Conservation (phyloP, 345 rosid species). For the Eucalyptus guilfoylei region DNA sequence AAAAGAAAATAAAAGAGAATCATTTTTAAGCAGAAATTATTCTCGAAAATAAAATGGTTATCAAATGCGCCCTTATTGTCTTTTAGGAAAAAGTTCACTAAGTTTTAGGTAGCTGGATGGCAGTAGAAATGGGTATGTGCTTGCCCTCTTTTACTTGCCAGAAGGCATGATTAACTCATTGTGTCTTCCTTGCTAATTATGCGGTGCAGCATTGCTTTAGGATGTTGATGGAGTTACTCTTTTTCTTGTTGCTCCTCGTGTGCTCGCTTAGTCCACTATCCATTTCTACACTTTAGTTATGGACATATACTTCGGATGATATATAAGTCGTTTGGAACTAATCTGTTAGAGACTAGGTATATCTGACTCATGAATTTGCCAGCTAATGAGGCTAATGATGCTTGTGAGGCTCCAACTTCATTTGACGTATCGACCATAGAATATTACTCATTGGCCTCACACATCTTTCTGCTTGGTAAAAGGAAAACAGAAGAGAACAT, state of each 20-base stretch:
- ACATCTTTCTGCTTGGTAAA: not conserved
- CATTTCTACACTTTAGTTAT: not conserved
- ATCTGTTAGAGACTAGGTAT: not conserved
- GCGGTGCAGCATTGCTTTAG: not conserved
- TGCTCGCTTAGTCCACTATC: not conserved
- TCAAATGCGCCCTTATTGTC: not conserved
- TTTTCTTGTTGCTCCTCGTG: not conserved
- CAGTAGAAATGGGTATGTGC: not conserved
- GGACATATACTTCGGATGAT: not conserved
- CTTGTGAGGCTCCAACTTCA: not conserved
- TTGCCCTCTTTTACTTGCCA: not conserved
- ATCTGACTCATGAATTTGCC: not conserved
- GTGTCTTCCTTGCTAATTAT: not conserved
- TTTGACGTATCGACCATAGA: not conserved
- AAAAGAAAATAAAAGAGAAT: too few relatives aligned
- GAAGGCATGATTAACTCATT: not conserved
- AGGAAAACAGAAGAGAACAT: not conserved
- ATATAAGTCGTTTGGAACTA: not conserved
- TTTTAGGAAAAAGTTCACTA: not conserved
- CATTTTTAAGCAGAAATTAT: too few relatives aligned
- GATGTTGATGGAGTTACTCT: not conserved
- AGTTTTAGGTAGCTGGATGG: not conserved
- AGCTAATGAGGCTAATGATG: not conserved
- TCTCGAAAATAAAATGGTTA: fast-evolving
- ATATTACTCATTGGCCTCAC: not conserved